Base-by-base conservation (phyloP, 768 basidiomycete genomes). In the Phylloporus rhodoxanthus region DNA sequence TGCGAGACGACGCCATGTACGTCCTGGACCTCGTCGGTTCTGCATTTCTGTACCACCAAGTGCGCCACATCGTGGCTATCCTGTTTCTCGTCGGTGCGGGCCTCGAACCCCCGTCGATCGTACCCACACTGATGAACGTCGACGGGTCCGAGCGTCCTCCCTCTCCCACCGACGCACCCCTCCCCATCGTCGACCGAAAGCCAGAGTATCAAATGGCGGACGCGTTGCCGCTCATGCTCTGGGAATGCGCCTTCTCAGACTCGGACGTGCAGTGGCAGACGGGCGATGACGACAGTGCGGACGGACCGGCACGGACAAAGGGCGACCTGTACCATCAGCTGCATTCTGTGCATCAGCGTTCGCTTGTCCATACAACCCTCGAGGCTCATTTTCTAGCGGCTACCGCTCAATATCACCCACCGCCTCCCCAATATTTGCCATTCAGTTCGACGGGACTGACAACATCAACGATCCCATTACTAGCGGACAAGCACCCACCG, bases 141-240 rank as follows among this genome's bases (percentile, higher is more conserved):
- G 76, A 78, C 37, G 68, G 57, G n/a, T 56, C 57, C 14, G 55
- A 57, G 28, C 25, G 37, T 4, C 23, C 52, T 5, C 41, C 20
- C 29, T 43, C 43, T 25, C 33, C 52, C 7, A 9, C 28, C n/a
- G 47, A 56, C 19, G 13, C 56, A 55, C 48, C 72, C 68, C 68
- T 75, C 11, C 70, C 78, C 32, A 63, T 82, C 14, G 77, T 91
- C 23, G 74, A 80, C 49, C 67, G 78, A 44, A 94, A 93, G 64
- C 95, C 95, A 2, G 80, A 82, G 42, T 98, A 97, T 64, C 84
- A 87, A 57, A 98, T 98, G 89, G 92, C 93, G 7, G 87, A 94
- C 56, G 85, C 81, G 1, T 74, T 96, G 0, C 94, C 95, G 1
- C 79, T 99, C 33, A 78, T 97, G 68, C 80, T 98, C 13, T 95